These are phyloP conservation scores for Saccharomycopsis sp. DNA, from an alignment of 805 yeast species.

Conservation along the genomic window DNA sequence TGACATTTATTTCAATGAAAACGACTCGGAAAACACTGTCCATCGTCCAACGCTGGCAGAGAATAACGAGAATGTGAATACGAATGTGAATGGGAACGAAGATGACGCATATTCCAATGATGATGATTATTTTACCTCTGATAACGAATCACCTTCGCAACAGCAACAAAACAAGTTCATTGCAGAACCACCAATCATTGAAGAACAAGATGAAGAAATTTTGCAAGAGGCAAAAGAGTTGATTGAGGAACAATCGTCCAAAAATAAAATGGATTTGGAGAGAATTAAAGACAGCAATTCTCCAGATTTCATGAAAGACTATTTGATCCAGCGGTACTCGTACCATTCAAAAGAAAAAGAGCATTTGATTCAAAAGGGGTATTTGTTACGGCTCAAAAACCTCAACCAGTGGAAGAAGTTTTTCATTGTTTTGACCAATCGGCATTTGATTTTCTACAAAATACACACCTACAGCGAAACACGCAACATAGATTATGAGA, in stretches of 20 bases:
- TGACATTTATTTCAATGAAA: neutral
- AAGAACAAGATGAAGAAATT: slow-evolving; percentile 19
- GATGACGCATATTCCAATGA: neutral
- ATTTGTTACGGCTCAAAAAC: slow-evolving; percentile 32
- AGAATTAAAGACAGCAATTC: slow-evolving; percentile 10
- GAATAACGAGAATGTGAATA: neutral
- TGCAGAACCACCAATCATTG: slow-evolving; percentile 19
- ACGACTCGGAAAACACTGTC: neutral
- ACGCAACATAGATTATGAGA: slow-evolving; percentile 18
- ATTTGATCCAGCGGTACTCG: slow-evolving; percentile 18
- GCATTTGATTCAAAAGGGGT: slow-evolving; percentile 34
- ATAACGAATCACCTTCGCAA: slow-evolving; percentile 13
- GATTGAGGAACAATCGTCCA: slow-evolving; percentile 12
- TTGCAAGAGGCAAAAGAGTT: slow-evolving; percentile 12
- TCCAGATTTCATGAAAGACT: slow-evolving; percentile 19
- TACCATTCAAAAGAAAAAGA: slow-evolving; percentile 25
- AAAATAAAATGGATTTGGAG: slow-evolving; percentile 22
- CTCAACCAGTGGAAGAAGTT: slow-evolving; percentile 41
- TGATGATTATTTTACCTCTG: slow-evolving; percentile 20
- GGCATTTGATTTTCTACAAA: slow-evolving; percentile 34
- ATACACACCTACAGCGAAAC: slow-evolving; percentile 22
- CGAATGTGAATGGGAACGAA: neutral
- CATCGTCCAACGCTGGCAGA: neutral
- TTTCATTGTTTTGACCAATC: slow-evolving; percentile 36
- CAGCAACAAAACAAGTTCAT: slow-evolving; percentile 6